A percentile compares a stretch with the other conserved stretches of the same genome.
Conservation (phyloP, 208 protist genomes). For the Phytomonas sp. region DNA sequence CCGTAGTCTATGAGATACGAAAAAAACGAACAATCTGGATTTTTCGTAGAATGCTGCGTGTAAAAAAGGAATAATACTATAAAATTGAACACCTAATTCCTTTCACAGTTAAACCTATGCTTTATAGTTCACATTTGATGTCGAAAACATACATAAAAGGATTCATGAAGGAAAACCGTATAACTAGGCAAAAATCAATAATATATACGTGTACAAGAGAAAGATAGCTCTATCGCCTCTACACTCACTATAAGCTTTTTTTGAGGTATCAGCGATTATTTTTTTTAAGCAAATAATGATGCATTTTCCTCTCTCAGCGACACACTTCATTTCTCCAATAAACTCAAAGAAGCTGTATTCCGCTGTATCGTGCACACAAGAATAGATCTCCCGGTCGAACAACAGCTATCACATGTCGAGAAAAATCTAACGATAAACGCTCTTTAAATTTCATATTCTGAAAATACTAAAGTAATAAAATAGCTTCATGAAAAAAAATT, state of each 20-base stretch:
- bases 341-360: not conserved
- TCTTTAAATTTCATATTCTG: not conserved
- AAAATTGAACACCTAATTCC: not conserved
- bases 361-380: not conserved
- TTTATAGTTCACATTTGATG: not conserved
- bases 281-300: not conserved
- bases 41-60: not conserved
- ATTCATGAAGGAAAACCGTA: not conserved
- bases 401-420: not conserved
- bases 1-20: not conserved
- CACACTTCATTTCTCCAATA: not conserved
- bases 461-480: not conserved
- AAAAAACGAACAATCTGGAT: not conserved
- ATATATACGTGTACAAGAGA: not conserved
- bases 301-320: not conserved
- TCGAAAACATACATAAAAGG: not conserved
- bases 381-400: not conserved
- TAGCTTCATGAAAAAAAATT: not conserved
- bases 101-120: not conserved
- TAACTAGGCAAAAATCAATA: not conserved
- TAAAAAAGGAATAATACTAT: not conserved
- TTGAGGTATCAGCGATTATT: not conserved
- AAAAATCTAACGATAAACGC: not conserved
- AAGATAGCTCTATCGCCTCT: not conserved
- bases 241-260: not conserved